These are phyloP conservation scores for Knoxia roxburghii DNA, from an alignment of 257 asterid genomes.

Conservation along the genomic window DNA sequence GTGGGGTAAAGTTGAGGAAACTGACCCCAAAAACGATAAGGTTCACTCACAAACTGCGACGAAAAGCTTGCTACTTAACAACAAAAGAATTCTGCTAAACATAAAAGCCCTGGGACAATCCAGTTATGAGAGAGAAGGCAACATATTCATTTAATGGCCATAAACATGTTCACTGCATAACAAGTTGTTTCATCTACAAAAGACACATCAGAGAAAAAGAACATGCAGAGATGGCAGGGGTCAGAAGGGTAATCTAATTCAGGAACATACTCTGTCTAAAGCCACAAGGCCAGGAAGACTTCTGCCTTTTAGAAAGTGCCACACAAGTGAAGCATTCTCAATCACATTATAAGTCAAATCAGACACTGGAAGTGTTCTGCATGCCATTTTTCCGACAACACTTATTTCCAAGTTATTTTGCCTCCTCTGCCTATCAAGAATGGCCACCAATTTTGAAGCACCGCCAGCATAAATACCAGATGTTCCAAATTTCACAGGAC, in stretches of 20 bases:
- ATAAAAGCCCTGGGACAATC: neutral
- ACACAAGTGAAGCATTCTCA: conserved; percentile 56
- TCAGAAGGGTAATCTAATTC: neutral
- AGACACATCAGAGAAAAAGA: neutral
- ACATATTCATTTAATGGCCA: neutral
- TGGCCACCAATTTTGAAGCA: conserved; percentile 46
- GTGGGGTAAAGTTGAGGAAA: too few relatives aligned
- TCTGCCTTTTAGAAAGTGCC: conserved; percentile 90
- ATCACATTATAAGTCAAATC: conserved; percentile 32
- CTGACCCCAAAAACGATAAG: too few relatives aligned
- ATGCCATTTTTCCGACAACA: conserved; percentile 62
- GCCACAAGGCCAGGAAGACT: conserved; percentile 93
- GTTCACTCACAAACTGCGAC: neutral
- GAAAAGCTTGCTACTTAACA: neutral
- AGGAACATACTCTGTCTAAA: conserved; percentile 64
- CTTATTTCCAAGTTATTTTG: conserved; percentile 41
- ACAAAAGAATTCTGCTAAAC: neutral
- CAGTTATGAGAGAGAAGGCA: neutral
- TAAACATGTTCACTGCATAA: neutral
- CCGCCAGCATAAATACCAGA: conserved; percentile 39
- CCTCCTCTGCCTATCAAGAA: conserved; percentile 36
- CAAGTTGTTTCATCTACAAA: neutral
- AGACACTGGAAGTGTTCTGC: conserved; percentile 27
- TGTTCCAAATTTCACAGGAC: conserved; percentile 60
- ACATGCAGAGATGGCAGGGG: neutral